Evolutionary conservation across 2,329 filamentous ascomycete species (phyloP), one percentile per base, ranked within the genome.

Genomic region (Whalleya microplaca): DNA sequence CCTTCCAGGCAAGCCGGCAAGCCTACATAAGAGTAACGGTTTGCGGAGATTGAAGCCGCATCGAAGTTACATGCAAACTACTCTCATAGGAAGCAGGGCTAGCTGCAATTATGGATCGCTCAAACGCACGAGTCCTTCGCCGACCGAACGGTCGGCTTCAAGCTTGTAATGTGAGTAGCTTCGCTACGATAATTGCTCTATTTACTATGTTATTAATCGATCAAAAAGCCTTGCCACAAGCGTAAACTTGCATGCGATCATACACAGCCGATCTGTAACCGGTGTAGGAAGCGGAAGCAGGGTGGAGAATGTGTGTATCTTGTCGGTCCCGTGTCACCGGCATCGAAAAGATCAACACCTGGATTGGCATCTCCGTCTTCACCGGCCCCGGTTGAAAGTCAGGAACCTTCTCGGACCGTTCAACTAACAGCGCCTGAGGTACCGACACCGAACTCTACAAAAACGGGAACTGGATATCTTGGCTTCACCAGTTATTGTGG

Each of bases 201-300:
- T 16, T 16, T 12, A 12, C 10, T 16, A 12, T 37, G 32, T 41
- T 49, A 66, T 51, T 68, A 56, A 66, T 56, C 57, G 63, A 41
- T 64, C 66, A 5, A 69, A 68, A 70, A 77, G 65, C 73, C 74
- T 21, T 78, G 76, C 51, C 71, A 74, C 10, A 71, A 69, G 51
- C 72, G 76, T 16, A 78, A 78, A 55, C 72, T 78, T 6, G 75
- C 76, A 5, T 79, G 77, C 64, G 76, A 79, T 54, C 75, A 78
- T 51, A 59, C 58, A 0, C 71, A 73, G n/a, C 77, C 77, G 0
- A 57, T 72, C 16, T 79, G 76, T 58, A 66, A 67, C 41, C 69
- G 76, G 40, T 79, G 76, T 57, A 69, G 59, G 45, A 74, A 73
- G 61, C 64, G 73, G 12, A 71, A 69, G 23, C 68, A 72, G 44